Evolutionary conservation across 1,284 basidiomycete genomes (phyloP).

Genomic region (Coniferiporia sulphurascens): DNA sequence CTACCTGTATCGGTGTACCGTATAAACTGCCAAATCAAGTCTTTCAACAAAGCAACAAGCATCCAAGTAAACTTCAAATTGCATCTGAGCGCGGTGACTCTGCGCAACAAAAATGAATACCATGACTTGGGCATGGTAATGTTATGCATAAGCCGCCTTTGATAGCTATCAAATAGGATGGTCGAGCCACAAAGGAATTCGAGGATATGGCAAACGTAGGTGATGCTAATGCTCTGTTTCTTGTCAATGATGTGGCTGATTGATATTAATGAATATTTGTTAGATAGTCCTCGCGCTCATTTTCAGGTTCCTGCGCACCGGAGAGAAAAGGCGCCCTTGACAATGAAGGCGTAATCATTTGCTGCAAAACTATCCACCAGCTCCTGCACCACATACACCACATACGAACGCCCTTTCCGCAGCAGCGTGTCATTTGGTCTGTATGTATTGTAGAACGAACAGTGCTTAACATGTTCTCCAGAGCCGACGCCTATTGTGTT

Average conservation of each 20-base stretch:
- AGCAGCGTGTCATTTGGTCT: neutral
- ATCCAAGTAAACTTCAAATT: neutral
- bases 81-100: neutral
- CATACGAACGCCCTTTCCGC: neutral
- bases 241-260: neutral
- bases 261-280: neutral
- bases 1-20: neutral
- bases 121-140: slow-evolving; percentile 18
- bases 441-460: neutral
- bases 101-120: slow-evolving; percentile 6
- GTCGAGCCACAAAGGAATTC: slow-evolving; percentile 9
- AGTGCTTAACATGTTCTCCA: neutral
- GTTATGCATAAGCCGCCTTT: neutral
- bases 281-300: neutral
- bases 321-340: neutral
- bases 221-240: neutral
- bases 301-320: neutral
- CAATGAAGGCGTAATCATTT: neutral
- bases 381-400: neutral
- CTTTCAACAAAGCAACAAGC: neutral
- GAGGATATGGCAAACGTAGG: slow-evolving; percentile 4
- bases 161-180: slow-evolving; percentile 1
- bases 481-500: neutral
- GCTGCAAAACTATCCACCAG: neutral
- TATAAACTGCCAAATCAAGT: neutral